A percentile compares a stretch with the other conserved stretches of the same genome.
phyloP scores from a whole-genome alignment of 352 stramenopile species.

The Phytophthora pinifolia region DNA sequence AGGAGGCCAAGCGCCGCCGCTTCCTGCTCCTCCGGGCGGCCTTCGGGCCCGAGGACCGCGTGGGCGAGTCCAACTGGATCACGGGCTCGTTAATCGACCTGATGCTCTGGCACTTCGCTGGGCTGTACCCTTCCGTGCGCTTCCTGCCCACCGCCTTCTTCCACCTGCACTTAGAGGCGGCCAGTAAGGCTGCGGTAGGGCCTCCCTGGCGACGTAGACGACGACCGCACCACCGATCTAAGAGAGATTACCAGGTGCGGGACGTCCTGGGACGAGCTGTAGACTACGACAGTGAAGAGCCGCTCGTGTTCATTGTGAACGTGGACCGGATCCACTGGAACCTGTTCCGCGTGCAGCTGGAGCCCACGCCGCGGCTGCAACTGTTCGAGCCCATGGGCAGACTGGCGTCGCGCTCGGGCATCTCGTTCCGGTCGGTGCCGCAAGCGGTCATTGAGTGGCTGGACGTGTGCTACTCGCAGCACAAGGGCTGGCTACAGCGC shows the following conservation, averaged over 20 bases:
- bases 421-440: slow-evolving; percentile 78
- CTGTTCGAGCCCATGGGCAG: slow-evolving; percentile 90
- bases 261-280: slow-evolving; percentile 74
- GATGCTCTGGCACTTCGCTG: slow-evolving; percentile 80
- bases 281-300: slow-evolving; percentile 51
- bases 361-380: slow-evolving; percentile 66
- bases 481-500: slow-evolving; percentile 51
- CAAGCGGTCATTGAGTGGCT: slow-evolving; percentile 84
- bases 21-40: slow-evolving; percentile 50
- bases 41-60: slow-evolving; percentile 53
- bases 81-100: slow-evolving; percentile 84
- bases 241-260: slow-evolving; percentile 40
- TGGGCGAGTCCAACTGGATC: slow-evolving; percentile 85
- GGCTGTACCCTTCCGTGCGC: slow-evolving; percentile 61
- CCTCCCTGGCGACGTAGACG: slow-evolving; percentile 23
- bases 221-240: slow-evolving; percentile 8
- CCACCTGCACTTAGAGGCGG: slow-evolving; percentile 54
- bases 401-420: slow-evolving; percentile 51
- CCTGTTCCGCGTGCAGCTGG: slow-evolving; percentile 79
- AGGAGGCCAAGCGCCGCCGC: slow-evolving; percentile 24
- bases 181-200: not conserved
- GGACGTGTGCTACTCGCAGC: slow-evolving; percentile 70
- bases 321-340: slow-evolving; percentile 88
- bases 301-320: slow-evolving; percentile 87
- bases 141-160: slow-evolving; percentile 90